Conservation (phyloP, 768 basidiomycete genomes). For the Trametes meyenii region DNA sequence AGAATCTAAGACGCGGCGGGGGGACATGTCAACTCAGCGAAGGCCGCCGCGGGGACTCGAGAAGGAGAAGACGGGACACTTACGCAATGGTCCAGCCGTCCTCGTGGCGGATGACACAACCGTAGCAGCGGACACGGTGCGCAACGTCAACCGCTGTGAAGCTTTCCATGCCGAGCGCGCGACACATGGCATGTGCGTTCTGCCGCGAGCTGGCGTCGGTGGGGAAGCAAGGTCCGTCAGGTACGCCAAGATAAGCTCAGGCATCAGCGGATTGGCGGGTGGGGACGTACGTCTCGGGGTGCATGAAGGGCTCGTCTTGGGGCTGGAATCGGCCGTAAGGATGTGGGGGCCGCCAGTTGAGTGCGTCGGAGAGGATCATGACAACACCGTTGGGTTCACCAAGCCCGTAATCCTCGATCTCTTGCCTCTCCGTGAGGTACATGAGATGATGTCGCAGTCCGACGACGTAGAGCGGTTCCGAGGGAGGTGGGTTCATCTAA, state of each 20-base stretch:
- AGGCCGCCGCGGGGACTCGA: neutral
- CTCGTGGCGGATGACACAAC: conserved; percentile 63
- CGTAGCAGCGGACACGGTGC: conserved; percentile 77
- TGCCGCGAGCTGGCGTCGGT: conserved; percentile 44
- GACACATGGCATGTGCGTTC: conserved; percentile 49
- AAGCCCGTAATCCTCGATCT: conserved; percentile 74
- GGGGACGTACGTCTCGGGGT: conserved; percentile 4
- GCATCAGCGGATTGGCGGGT: neutral
- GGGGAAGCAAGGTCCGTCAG: neutral
- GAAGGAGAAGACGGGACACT: conserved; percentile 31
- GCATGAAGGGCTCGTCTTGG: conserved; percentile 27
- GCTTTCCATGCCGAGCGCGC: conserved; percentile 55
- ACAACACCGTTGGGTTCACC: conserved; percentile 53
- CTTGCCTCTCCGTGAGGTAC: conserved; percentile 73
- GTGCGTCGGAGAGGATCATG: conserved; percentile 52
- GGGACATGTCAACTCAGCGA: conserved; percentile 16
- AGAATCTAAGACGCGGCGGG: conserved; percentile 64
- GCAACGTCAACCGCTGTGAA: conserved; percentile 72
- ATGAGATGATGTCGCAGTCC: conserved; percentile 55
- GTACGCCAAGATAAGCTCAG: neutral
- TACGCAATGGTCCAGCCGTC: conserved; percentile 83
- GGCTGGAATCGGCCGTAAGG: conserved; percentile 32
- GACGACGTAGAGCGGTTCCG: conserved; percentile 72
- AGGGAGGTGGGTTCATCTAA: conserved; percentile 66
- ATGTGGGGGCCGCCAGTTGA: conserved; percentile 49